Conservation (phyloP, 2,329 filamentous ascomycete genomes). For the Colletotrichum liaoningense region DNA sequence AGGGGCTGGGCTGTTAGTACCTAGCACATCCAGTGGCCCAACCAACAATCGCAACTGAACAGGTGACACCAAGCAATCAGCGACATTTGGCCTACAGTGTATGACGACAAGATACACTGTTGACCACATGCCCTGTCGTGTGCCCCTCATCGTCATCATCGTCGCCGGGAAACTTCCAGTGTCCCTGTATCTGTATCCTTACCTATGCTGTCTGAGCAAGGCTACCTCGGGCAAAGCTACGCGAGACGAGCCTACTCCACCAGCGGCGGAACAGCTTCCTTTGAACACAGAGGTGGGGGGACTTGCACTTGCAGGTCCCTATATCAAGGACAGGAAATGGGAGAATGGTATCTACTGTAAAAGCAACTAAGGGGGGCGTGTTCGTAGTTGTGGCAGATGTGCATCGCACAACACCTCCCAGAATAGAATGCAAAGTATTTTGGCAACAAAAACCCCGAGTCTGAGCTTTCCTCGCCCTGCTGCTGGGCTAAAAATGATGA, state of each 20-base stretch:
- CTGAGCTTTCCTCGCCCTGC: not conserved
- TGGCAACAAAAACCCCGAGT: not conserved
- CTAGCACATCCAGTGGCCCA: not conserved
- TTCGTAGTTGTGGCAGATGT: not conserved
- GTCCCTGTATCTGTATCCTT: not conserved
- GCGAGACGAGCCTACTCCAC: not conserved
- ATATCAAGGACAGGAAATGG: not conserved
- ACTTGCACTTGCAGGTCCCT: not conserved
- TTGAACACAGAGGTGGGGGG: not conserved
- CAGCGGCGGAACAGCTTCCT: not conserved
- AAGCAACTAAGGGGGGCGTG: conserved; percentile 7
- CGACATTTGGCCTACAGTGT: not conserved
- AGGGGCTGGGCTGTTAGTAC: not conserved
- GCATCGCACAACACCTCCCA: conserved; percentile 11
- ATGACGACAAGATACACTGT: not conserved
- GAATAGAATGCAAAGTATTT: conserved; percentile 27
- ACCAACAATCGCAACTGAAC: not conserved
- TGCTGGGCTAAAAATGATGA: not conserved
- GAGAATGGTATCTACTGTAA: not conserved
- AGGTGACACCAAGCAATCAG: not conserved
- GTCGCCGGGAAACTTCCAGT: not conserved
- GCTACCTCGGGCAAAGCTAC: not conserved
- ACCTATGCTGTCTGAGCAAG: not conserved
- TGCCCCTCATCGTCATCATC: not conserved
- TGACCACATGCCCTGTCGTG: not conserved